Base-by-base conservation (phyloP, 805 yeast species). In the Yueomyces sinensis region DNA sequence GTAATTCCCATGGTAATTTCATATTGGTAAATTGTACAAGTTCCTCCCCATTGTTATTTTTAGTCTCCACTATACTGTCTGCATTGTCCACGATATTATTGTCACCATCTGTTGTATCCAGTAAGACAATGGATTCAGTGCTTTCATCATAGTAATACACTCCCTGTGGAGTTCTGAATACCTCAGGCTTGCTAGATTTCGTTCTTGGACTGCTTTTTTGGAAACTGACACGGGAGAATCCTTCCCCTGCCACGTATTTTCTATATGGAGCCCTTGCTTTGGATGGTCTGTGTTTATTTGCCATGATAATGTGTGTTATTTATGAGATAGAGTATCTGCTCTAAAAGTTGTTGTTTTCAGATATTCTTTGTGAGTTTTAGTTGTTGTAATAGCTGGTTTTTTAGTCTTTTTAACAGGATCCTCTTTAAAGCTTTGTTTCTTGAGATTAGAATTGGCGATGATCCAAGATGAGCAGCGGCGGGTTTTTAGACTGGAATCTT, bases 221-320 rank as follows among this genome's bases (percentile, higher is more conserved):
- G 13, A 5, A 11, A n/a, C 15, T 25, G 13, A 5, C 7, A 5
- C 15, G 9, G 6, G 22, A 14, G 35, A 31, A 70, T 37, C 54
- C 62, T 36, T 51, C 50, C 7, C 63, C 65, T 9, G 69, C 73
- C 7, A 71, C 84, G 54, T 82, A 83, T 55, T 77, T 70, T 56
- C 75, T 68, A 59, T 82, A 86, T 5, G 87, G 86, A 37, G 86
- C 84, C 41, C 77, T 75, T 32, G 70, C 64, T 65, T 86, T 80
- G 65, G 79, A 80, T 9, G 95, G 86, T 54, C 96, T 70, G 49
- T 87, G 61, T 57, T 84, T 86, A 59, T 86, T 86, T 24, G 86
- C 95, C 77, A 86, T 86, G n/a, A n/a, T n/a, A n/a, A n/a, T n/a
- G n/a, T n/a, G n/a, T n/a, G n/a, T n/a, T n/a, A n/a, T n/a, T n/a